Evolutionary conservation across 2,329 filamentous ascomycete species (phyloP).

Genomic region (Fusarium dimerum): DNA sequence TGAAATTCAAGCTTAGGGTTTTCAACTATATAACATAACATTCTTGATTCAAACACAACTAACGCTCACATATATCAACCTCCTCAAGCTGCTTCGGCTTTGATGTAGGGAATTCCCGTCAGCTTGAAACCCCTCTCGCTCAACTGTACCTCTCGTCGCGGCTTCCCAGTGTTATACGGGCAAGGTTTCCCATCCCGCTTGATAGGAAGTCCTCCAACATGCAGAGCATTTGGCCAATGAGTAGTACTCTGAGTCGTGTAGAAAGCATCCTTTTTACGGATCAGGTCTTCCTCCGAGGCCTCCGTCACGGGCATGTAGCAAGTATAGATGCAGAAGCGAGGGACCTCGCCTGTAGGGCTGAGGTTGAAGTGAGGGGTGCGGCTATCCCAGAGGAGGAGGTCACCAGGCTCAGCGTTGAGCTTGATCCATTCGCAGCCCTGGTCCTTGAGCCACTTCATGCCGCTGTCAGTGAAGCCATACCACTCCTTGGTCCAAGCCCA

Average conservation of each 20-base stretch:
- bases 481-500: slow-evolving; percentile 38
- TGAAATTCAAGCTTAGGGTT: no score
- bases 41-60: no score
- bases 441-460: slow-evolving; percentile 40
- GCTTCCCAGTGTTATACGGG: slow-evolving; percentile 11
- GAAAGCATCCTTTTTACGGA: slow-evolving; percentile 43
- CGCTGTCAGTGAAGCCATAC: slow-evolving; percentile 37
- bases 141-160: slow-evolving; percentile 19
- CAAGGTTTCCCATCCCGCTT: slow-evolving; percentile 22
- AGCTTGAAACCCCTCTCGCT: slow-evolving; percentile 21
- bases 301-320: slow-evolving; percentile 23
- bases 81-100: neutral
- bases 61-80: no score
- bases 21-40: no score
- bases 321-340: slow-evolving; percentile 38
- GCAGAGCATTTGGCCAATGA: slow-evolving; percentile 41
- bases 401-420: slow-evolving; percentile 43
- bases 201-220: slow-evolving; percentile 14
- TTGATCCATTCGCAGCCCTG: slow-evolving; percentile 37
- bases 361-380: slow-evolving; percentile 44
- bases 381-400: slow-evolving; percentile 42
- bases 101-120: slow-evolving; percentile 26
- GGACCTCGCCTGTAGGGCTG: slow-evolving; percentile 37
- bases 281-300: slow-evolving; percentile 36
- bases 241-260: slow-evolving; percentile 40